These are phyloP conservation scores for Sideroxylon spinosum DNA, from an alignment of 179 eudicot genomes.

Conservation along the genomic window DNA sequence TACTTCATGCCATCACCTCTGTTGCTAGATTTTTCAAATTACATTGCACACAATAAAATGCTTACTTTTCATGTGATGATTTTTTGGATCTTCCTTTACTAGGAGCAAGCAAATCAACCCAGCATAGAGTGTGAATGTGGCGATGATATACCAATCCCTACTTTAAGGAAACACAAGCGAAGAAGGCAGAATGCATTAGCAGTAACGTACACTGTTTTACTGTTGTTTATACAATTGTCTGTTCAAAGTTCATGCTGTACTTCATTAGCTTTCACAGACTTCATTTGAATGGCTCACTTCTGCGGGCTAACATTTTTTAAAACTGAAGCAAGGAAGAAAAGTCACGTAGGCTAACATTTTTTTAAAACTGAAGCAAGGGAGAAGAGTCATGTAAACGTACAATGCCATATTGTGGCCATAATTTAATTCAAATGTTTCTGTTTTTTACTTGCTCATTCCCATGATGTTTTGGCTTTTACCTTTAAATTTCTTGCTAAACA, in stretches of 20 bases:
- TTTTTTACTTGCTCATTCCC: background rate
- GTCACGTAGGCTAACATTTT: background rate
- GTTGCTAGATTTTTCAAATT: background rate
- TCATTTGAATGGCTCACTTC: background rate
- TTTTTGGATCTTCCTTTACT: background rate
- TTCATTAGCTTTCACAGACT: background rate
- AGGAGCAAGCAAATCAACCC: slow-evolving; percentile 23
- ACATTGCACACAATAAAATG: background rate
- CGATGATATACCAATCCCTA: slow-evolving; percentile 16
- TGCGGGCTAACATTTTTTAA: background rate
- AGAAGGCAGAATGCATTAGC: slow-evolving; percentile 20
- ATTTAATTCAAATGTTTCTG: background rate
- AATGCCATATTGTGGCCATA: background rate
- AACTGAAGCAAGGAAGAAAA: background rate
- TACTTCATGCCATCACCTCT: background rate
- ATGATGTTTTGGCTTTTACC: slow-evolving; percentile 7
- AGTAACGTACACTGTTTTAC: slow-evolving; percentile 20
- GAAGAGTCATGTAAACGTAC: background rate
- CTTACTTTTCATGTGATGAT: background rate
- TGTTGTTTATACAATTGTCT: background rate
- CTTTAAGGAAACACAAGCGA: slow-evolving; percentile 22
- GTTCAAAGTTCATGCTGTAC: background rate
- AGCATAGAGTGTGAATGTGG: slow-evolving; percentile 7
- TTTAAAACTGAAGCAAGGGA: background rate
- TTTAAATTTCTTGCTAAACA: slow-evolving; percentile 14